Evolutionary conservation across 768 basidiomycete genomes (phyloP).

Genomic region (Leccinum incarnatum): DNA sequence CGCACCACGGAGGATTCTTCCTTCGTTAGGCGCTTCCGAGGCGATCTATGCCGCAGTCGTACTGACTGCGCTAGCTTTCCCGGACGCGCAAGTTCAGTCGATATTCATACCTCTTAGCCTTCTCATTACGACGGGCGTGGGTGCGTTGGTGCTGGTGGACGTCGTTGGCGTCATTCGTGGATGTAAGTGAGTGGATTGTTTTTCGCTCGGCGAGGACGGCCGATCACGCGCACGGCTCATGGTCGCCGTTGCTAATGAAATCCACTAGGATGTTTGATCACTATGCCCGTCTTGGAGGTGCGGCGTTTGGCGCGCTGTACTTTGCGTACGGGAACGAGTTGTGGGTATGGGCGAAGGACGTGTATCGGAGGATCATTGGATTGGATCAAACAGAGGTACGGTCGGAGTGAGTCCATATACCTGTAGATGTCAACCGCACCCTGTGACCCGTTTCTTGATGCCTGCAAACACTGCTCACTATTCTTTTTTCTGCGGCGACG

Average conservation of each 20-base stretch:
- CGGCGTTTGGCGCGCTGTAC: constrained; percentile 75
- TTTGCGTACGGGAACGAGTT: constrained; percentile 60
- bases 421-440: background rate
- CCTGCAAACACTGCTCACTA: background rate
- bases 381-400: constrained; percentile 3
- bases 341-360: constrained; percentile 37
- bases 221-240: background rate
- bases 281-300: constrained; percentile 78
- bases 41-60: constrained; percentile 79
- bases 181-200: constrained; percentile 63
- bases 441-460: background rate
- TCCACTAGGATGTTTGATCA: constrained; percentile 38
- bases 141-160: constrained; percentile 69
- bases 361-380: constrained; percentile 16
- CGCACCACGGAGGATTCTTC: constrained; percentile 45
- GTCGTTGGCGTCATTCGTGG: constrained; percentile 72
- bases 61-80: constrained; percentile 77
- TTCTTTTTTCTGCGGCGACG: background rate
- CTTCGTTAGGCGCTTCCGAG: constrained; percentile 80
- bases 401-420: background rate
- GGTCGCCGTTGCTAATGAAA: background rate
- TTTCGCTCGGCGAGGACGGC: too few relatives aligned
- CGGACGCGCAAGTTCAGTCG: constrained; percentile 70
- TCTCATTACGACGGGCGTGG: constrained; percentile 75
- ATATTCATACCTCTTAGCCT: constrained; percentile 79